phyloP scores from a whole-genome alignment of 225 moss, liverwort and hornwort genomes.

The Pleurozium schreberi region DNA sequence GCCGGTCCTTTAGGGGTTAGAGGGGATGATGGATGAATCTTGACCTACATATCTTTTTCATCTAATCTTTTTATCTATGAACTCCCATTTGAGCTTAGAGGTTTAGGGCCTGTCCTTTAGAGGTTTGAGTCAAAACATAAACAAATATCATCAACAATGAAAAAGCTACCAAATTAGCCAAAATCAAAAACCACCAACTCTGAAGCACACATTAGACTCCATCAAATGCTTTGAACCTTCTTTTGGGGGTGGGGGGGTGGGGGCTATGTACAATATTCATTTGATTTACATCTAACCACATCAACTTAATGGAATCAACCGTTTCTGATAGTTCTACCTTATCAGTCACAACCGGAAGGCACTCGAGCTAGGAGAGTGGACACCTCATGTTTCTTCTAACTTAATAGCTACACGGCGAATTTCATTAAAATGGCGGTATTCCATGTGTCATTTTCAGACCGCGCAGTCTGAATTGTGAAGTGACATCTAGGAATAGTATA shows the following conservation, averaged over 20 bases:
- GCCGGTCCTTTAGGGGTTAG: too few relatives aligned
- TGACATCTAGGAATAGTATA: too few relatives aligned
- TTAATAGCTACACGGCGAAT: too few relatives aligned
- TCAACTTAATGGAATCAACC: neutral
- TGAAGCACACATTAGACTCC: neutral
- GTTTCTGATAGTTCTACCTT: neutral
- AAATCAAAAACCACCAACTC: neutral
- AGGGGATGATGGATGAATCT: rapidly evolving
- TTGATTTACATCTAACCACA: neutral
- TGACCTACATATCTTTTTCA: neutral
- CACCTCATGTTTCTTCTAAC: neutral
- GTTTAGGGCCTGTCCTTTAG: too few relatives aligned
- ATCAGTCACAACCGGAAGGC: neutral
- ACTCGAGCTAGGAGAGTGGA: too few relatives aligned
- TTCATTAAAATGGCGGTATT: too few relatives aligned
- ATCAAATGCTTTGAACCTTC: neutral
- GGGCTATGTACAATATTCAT: neutral
- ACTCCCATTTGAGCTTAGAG: neutral
- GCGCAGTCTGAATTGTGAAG: too few relatives aligned
- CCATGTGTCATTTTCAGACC: too few relatives aligned
- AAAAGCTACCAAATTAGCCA: neutral
- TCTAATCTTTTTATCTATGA: neutral
- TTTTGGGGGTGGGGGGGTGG: neutral
- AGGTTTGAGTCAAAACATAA: neutral
- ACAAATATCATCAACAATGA: neutral